Percentiles rank a stretch among this genome's conserved stretches.
Conservation (phyloP, 257 asterid species). For the Rhazya stricta region DNA sequence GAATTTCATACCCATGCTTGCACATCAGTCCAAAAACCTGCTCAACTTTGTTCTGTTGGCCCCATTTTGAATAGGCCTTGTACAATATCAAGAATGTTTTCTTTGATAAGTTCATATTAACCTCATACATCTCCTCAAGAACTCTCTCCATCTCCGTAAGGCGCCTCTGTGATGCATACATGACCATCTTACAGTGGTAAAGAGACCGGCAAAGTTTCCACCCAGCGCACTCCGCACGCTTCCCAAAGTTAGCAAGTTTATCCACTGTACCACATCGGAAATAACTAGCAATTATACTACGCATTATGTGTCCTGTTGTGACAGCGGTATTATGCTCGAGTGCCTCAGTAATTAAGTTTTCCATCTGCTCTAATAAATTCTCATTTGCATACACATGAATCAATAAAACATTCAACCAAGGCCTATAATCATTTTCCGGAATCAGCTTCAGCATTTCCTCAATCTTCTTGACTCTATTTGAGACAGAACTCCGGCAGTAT, state of each 20-base stretch:
- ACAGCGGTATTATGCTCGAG: constrained; percentile 44
- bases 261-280: constrained; percentile 72
- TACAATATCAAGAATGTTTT: constrained; percentile 64
- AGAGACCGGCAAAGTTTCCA: constrained; percentile 72
- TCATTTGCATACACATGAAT: constrained; percentile 71
- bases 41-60: constrained; percentile 47
- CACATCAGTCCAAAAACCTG: constrained; percentile 63
- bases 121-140: constrained; percentile 58
- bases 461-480: constrained; percentile 50
- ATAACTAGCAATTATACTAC: constrained; percentile 55
- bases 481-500: constrained; percentile 53
- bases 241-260: constrained; percentile 56
- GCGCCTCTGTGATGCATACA: constrained; percentile 64
- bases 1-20: constrained; percentile 53
- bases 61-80: constrained; percentile 44
- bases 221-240: constrained; percentile 59
- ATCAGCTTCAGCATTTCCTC: constrained; percentile 49
- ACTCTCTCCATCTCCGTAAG: constrained; percentile 82
- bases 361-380: constrained; percentile 63
- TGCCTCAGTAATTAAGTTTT: constrained; percentile 55
- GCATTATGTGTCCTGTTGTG: constrained; percentile 41
- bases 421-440: constrained; percentile 53
- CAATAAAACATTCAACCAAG: constrained; percentile 64
- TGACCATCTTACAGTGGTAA: constrained; percentile 81
- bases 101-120: constrained; percentile 44